Evolutionary conservation across 306 rosid genomes (phyloP), one percentile per base, ranked within the genome.

Genomic region (Chamaecrista fasciculata): DNA sequence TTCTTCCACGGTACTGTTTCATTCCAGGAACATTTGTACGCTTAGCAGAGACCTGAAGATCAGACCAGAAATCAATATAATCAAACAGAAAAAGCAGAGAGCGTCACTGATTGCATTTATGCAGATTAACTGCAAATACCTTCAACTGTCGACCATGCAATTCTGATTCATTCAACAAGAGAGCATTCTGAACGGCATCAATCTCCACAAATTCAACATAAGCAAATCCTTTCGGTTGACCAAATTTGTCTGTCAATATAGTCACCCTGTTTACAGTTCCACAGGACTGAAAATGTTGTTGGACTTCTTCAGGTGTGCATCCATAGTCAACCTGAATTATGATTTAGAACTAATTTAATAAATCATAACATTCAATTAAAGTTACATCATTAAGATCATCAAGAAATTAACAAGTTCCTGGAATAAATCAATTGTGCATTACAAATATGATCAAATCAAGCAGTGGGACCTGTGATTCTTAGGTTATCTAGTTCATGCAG

Each of bases 281-380:
- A 78, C 99, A 95, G n/a, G 99, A 95, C 83, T 95, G 99, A 79
- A 95, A 95, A 83, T 89, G 99, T 75, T 95, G 99, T 72, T 95
- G 99, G 67, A 95, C 99, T 81, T 95, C 99, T 81, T 95, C 99
- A 66, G 99, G 99, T 0, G 96, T 91, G 67, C 99, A 95, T 23
- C 89, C 92, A 76, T 95, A 95, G 80, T 95, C 99, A 61, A 95
- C 99, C 99, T 95, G 88, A 77, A 74, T 55, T 49, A 71, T 23
- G 62, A 74, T 74, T 44, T 46, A 28, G 68, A 78, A 81, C 73
- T 49, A 77, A 24, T 48, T 66, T 58, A 50, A 70, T 36, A 55
- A 46, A 82, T 46, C 69, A 58, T 10, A 65, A 29, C 20, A 59
- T 23, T 20, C 15, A 5, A 47, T 44, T 39, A 18, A 74, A 65